A percentile compares a stretch with the other conserved stretches of the same genome.
Evolutionary conservation across 2,329 filamentous ascomycete species (phyloP).

Genomic region (Colletotrichum euphorbiae): DNA sequence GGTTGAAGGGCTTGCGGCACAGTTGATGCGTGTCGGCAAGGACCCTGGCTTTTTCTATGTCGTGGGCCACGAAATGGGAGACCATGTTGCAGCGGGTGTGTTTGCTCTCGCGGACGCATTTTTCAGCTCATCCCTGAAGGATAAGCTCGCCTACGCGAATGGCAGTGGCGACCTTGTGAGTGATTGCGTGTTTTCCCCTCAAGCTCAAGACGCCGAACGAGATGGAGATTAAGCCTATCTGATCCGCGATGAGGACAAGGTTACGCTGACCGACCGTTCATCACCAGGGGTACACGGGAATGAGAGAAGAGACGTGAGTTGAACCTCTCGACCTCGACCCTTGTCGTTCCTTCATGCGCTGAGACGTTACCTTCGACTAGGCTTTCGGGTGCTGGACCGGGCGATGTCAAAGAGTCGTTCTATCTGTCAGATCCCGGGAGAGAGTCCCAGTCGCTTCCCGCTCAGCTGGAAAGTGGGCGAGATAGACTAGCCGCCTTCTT

Average conservation of each 20-base stretch:
- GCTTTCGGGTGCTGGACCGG: slow-evolving; percentile 36
- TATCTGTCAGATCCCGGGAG: slow-evolving; percentile 37
- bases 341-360: background rate
- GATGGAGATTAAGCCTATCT: background rate
- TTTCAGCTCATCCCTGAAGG: slow-evolving; percentile 22
- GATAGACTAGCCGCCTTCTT: slow-evolving; percentile 28
- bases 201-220: too few species aligned
- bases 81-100: slow-evolving; percentile 33
- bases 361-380: slow-evolving; percentile 13
- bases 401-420: slow-evolving; percentile 40
- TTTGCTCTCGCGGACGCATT: slow-evolving; percentile 35
- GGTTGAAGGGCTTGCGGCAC: slow-evolving; percentile 26
- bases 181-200: background rate
- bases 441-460: slow-evolving; percentile 25
- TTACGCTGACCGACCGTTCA: slow-evolving; percentile 5
- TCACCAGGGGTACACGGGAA: slow-evolving; percentile 38
- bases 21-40: slow-evolving; percentile 40
- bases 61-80: slow-evolving; percentile 35
- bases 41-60: slow-evolving; percentile 41
- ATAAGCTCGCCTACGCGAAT: slow-evolving; percentile 24
- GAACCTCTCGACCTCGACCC: background rate
- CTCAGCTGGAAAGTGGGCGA: slow-evolving; percentile 26
- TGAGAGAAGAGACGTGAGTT: slow-evolving; percentile 40
- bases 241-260: background rate
- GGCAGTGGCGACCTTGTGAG: slow-evolving; percentile 40